Evolutionary conservation across 2,329 filamentous ascomycete species (phyloP).

Genomic region (Fusarium pseudograminearum): DNA sequence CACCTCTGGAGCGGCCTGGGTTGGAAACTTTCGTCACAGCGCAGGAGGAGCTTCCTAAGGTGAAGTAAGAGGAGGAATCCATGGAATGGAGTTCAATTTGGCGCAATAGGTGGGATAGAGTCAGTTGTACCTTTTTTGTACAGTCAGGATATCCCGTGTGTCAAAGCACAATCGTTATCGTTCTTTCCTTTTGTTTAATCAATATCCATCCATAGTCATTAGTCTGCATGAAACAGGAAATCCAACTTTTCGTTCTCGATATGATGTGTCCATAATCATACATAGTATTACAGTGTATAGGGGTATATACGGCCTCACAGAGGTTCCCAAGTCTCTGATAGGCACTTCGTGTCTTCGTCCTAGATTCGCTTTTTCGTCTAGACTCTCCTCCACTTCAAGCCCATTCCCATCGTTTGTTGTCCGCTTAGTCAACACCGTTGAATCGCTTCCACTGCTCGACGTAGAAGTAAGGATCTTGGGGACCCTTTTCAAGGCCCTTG

Average conservation of each 20-base stretch:
- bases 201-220: conserved; percentile 20
- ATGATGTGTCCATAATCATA: conserved; percentile 46
- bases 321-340: conserved; percentile 34
- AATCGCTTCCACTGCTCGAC: conserved; percentile 75
- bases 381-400: neutral
- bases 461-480: conserved; percentile 71
- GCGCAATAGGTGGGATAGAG: conserved; percentile 31
- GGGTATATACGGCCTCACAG: conserved; percentile 49
- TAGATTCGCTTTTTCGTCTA: conserved; percentile 7
- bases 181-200: conserved; percentile 24
- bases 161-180: conserved; percentile 28
- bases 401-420: neutral
- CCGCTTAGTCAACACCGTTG: conserved; percentile 69
- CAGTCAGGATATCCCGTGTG: conserved; percentile 31
- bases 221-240: conserved; percentile 6
- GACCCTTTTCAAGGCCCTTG: conserved; percentile 64
- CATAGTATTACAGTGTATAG: conserved; percentile 49
- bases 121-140: conserved; percentile 28
- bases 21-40: conserved; percentile 70
- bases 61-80: conserved; percentile 37
- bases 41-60: conserved; percentile 56
- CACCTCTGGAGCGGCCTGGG: conserved; percentile 51
- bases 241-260: conserved; percentile 27
- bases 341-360: conserved; percentile 11
- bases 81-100: conserved; percentile 11